These are phyloP conservation scores for Collybia sordida DNA, from an alignment of 768 basidiomycete genomes.

Conservation along the genomic window DNA sequence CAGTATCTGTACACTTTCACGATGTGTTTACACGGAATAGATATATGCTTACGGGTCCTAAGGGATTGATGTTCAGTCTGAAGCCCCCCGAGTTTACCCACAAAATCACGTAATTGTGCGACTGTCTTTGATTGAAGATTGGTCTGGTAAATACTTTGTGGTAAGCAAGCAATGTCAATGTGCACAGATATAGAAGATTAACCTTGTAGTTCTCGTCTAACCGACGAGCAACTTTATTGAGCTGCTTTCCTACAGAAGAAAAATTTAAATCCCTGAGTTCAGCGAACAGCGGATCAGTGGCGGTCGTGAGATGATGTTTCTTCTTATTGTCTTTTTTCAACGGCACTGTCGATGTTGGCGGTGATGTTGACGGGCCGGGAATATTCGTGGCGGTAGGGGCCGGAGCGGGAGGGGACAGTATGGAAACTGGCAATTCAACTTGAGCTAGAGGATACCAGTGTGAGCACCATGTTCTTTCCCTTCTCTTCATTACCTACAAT, in stretches of 20 bases:
- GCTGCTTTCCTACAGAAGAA: slow-evolving; percentile 76
- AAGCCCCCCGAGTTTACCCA: slow-evolving; percentile 89
- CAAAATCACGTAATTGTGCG: slow-evolving; percentile 90
- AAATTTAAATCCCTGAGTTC: slow-evolving; percentile 93
- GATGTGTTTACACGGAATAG: not conserved
- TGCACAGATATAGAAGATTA: slow-evolving; percentile 7
- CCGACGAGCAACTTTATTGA: slow-evolving; percentile 80
- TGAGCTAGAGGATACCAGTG: slow-evolving; percentile 47
- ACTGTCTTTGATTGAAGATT: slow-evolving; percentile 88
- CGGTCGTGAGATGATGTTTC: slow-evolving; percentile 81
- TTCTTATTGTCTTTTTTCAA: slow-evolving; percentile 81
- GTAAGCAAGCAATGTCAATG: slow-evolving; percentile 4
- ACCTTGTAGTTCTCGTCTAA: slow-evolving; percentile 95
- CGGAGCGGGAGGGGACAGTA: slow-evolving; percentile 59
- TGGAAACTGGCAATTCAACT: slow-evolving; percentile 74
- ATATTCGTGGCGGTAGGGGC: slow-evolving; percentile 35
- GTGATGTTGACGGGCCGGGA: slow-evolving; percentile 37
- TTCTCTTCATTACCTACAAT: slow-evolving; percentile 53
- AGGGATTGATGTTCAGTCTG: slow-evolving; percentile 91
- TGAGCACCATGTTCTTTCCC: too few relatives aligned
- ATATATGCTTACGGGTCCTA: slow-evolving; percentile 67
- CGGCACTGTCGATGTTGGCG: slow-evolving; percentile 40
- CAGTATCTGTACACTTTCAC: slow-evolving; percentile 64
- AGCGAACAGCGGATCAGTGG: slow-evolving; percentile 75
- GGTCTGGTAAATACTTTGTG: slow-evolving; percentile 42